Percentiles rank a stretch among this genome's conserved stretches.
Evolutionary conservation across 2,329 filamentous ascomycete species (phyloP).

Genomic region (Graphilbum sp.): DNA sequence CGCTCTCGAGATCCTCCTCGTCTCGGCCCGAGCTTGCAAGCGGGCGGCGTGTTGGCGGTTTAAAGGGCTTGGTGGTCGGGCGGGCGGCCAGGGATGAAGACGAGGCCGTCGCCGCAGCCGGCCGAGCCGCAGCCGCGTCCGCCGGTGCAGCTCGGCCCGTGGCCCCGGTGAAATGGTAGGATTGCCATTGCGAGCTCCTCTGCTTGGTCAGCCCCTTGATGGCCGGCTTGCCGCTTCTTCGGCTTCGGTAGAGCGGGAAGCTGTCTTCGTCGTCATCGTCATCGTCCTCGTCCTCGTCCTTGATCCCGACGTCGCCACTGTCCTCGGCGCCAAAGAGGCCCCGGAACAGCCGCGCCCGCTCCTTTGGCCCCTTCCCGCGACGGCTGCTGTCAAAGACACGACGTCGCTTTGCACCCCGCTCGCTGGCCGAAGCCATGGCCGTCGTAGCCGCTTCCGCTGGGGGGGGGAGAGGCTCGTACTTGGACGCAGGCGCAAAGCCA

Average conservation of each 20-base stretch:
- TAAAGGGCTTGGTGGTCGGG: not conserved
- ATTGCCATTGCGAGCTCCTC: constrained; percentile 8
- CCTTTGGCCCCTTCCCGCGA: not conserved
- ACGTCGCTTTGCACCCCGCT: constrained; percentile 3
- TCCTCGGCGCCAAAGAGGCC: not conserved
- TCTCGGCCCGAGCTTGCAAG: not conserved
- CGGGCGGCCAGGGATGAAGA: not conserved
- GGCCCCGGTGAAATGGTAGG: constrained; percentile 6
- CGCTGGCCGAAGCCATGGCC: too few relatives aligned
- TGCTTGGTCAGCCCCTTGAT: constrained; percentile 9
- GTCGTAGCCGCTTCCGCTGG: too few relatives aligned
- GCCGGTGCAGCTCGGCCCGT: not conserved
- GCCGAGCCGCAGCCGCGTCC: not conserved
- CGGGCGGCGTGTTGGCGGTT: not conserved
- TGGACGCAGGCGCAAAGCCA: not conserved
- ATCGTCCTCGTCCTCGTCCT: not conserved
- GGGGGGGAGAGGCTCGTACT: not conserved
- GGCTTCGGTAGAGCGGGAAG: not conserved
- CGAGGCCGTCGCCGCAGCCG: not conserved
- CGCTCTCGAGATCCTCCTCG: not conserved
- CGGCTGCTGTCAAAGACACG: not conserved
- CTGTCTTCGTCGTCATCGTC: constrained; percentile 8
- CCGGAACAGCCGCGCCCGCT: not conserved
- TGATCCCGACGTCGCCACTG: not conserved
- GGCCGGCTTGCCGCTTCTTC: constrained; percentile 1